Base-by-base conservation (phyloP, 768 basidiomycete genomes). In the Xerocomellus intermedius region DNA sequence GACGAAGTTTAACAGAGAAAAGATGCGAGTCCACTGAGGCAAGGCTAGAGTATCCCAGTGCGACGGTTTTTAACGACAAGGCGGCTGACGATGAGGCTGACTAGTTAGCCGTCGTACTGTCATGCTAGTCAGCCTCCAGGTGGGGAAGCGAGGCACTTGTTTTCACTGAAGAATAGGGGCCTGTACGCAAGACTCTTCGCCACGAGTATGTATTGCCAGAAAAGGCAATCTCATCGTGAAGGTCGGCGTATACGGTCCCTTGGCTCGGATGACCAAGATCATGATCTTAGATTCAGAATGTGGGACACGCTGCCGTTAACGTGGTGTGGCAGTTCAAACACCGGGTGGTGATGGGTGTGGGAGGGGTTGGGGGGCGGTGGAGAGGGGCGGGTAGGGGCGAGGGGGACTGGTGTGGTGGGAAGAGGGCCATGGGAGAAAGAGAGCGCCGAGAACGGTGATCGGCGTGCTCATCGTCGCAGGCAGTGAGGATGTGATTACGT, bases 401-500 rank as follows among this genome's bases (percentile, higher is more conserved):
- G 5, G 32, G 37, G 24, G 33, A 1, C 7, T 0, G 26, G 44
- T 3, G 1, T 5, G 17, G 12, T 28, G 51, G 17, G 36, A 19
- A 12, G 44, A 28, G 26, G 42, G 51, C 0, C n/a, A 12, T 13
- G 43, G 12, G n/a, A 33, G 19, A 12, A 39, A 42, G 38, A 36
- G 35, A 10, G 33, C 30, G 36, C 26, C 17, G 48, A 38, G 39
- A 56, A 38, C 19, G 36, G 19, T 2, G 37, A 21, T 39, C 44
- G 36, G 26, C 13, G 55, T 63, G 63, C 55, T 69, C 65, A 3
- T 64, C 65, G 65, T 69, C 45, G 21, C 21, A 17, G 64, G 48
- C 65, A 37, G 49, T 33, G 65, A 66, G 61, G 49, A 30, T 19
- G 16, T 54, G 52, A 54, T 69, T 69, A 69, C 48, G 58, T 66